Evolutionary conservation across 1,139 yeast genomes (phyloP).

Genomic region (Schizosaccharomyces versatilis): DNA sequence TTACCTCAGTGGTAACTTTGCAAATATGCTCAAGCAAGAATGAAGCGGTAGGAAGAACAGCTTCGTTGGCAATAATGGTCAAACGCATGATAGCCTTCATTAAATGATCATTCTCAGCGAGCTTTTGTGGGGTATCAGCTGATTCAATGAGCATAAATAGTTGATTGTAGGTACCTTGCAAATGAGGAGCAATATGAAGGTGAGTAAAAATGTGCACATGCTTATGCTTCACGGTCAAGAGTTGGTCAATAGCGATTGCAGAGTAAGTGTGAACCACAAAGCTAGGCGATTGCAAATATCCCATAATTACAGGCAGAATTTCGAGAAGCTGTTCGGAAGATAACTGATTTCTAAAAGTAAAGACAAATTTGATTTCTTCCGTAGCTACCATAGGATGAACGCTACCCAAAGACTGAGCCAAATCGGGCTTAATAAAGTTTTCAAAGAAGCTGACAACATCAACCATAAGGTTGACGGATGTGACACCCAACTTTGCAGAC

Average conservation of each 20-base stretch:
- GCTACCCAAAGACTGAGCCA: slow-evolving; percentile 27
- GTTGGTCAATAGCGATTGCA: slow-evolving; percentile 76
- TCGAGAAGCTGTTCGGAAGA: slow-evolving; percentile 63
- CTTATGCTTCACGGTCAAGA: slow-evolving; percentile 45
- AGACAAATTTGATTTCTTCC: slow-evolving; percentile 80
- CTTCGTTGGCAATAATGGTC: slow-evolving; percentile 50
- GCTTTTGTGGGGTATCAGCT: slow-evolving; percentile 59
- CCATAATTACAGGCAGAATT: slow-evolving; percentile 59
- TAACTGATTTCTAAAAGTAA: slow-evolving; percentile 68
- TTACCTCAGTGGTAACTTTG: slow-evolving; percentile 43
- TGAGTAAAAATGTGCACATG: slow-evolving; percentile 42
- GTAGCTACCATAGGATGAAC: slow-evolving; percentile 58
- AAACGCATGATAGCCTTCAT: slow-evolving; percentile 67
- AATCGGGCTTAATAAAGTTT: slow-evolving; percentile 59
- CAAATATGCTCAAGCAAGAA: slow-evolving; percentile 30
- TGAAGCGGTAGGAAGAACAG: slow-evolving; percentile 24
- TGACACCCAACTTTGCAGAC: slow-evolving; percentile 64
- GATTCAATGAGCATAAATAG: slow-evolving; percentile 44
- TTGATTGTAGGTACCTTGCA: slow-evolving; percentile 34
- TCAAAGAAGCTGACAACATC: slow-evolving; percentile 76
- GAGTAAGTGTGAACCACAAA: slow-evolving; percentile 84
- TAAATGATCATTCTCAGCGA: slow-evolving; percentile 85
- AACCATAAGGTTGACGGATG: slow-evolving; percentile 54
- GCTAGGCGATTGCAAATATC: slow-evolving; percentile 37
- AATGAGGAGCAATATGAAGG: slow-evolving; percentile 39